Base-by-base conservation (phyloP, 768 basidiomycete species). In the Collybiopsis luxurians region DNA sequence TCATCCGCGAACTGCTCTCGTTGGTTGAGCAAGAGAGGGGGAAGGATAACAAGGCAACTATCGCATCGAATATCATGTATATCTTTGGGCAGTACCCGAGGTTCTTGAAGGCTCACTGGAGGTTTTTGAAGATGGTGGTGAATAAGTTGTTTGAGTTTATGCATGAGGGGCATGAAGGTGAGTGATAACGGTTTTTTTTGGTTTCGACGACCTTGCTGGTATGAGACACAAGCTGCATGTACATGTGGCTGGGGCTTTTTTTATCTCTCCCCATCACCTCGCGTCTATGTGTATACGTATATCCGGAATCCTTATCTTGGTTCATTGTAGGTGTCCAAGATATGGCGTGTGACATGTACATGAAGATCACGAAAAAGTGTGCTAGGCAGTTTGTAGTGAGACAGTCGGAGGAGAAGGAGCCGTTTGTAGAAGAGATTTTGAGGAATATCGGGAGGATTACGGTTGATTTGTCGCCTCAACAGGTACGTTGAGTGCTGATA, bases 311-410 rank as follows among this genome's bases (percentile, higher is more conserved):
- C n/a, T n/a, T n/a, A n/a, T n/a, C n/a, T n/a, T n/a, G n/a, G 6
- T 4, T 34, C 15, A 38, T 45, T 59, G 36, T 60, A 85, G 85
- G 86, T 69, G 89, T 90, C n/a, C 89, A 90, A 68, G 89, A 90
- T 73, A 90, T 90, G 89, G 89, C 89, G 7, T 90, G 89, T 71
- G 89, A 90, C 61, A 90, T 89, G 0, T 90, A 90, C 71, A 90
- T 90, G 75, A 90, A 90, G 71, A 90, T 90, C 58, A 87, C 89
- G 24, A 90, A n/a, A n/a, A n/a, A n/a, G n/a, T n/a, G n/a, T n/a
- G n/a, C n/a, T n/a, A n/a, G n/a, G n/a, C n/a, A n/a, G 67, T 90
- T 90, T 58, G 86, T 90, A 60, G 86, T 90, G 81, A 87, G 87
- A 66, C 89, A 90, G 65, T 80, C 86, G 1, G 86, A 85, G 56